Base-by-base conservation (phyloP, 1,284 basidiomycete genomes). In the Melampsora americana region DNA sequence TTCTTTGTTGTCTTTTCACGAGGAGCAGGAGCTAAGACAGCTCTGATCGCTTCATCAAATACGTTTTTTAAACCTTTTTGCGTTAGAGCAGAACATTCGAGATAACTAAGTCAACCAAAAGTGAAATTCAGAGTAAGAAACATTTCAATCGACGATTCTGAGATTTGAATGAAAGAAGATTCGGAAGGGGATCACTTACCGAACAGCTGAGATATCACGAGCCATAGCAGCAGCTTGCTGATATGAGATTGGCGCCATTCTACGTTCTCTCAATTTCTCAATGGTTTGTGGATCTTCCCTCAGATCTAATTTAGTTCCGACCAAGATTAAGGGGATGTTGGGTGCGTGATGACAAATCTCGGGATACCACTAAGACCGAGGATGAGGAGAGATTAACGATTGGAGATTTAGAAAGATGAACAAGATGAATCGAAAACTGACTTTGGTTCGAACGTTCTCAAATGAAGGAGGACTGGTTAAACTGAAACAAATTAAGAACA, bases 381-480 rank as follows among this genome's bases (percentile, higher is more conserved):
- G 35, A 39, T n/a, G 11, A 30, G 4, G 18, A 72, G 59, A 20
- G 7, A n/a, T 30, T n/a, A 20, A 11, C 59, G 42, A 28, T 30
- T 59, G 1, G 39, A 1, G 44, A 42, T 7, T 3, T 16, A 59
- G 16, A 60, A 7, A 30, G 50, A 18, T 28, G 68, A 78, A 73
- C 66, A 16, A 67, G 53, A 23, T 44, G 23, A 50, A 66, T 56
- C 9, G 30, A n/a, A 23, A 46, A 72, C 80, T 42, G 81, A 92
- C 93, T 88, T 98, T 98, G 80, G 93, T 96, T 85, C 91, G 89
- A 78, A 99, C 93, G 87, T 99, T 99, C 86, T 99, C 96, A 83
- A 94, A 99, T 84, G 91, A 93, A 30, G 96, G 93, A 42, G 96
- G 75, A 60, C 56, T 70, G 6, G 75, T 77, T 23, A 71, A 62